A percentile compares a stretch with the other conserved stretches of the same genome.
Conservation (phyloP, 106 monocot genomes). For the Gastrodia elata region DNA sequence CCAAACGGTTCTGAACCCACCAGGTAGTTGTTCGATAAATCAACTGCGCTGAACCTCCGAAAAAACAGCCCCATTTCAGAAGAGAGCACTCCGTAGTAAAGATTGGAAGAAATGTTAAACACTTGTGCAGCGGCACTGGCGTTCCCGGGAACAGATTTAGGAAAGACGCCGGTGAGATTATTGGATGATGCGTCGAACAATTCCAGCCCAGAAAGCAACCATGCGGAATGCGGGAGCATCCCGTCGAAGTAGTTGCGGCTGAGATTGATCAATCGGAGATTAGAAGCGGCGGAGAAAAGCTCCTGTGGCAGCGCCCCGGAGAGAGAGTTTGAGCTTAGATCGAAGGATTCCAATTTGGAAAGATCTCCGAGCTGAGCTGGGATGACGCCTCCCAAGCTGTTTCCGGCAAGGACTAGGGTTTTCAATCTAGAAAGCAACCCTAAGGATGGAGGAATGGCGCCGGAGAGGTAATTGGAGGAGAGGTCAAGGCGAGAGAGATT, state of each 20-base stretch:
- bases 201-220: slow-evolving; percentile 8
- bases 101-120: slow-evolving; percentile 52
- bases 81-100: slow-evolving; percentile 37
- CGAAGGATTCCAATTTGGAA: background rate
- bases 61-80: slow-evolving; percentile 10
- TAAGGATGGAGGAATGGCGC: slow-evolving; percentile 2
- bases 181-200: slow-evolving; percentile 27
- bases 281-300: slow-evolving; percentile 10
- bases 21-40: slow-evolving; percentile 68
- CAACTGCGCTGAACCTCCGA: slow-evolving; percentile 21
- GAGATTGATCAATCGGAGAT: slow-evolving; percentile 6
- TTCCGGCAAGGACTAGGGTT: background rate
- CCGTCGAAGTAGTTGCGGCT: slow-evolving; percentile 29
- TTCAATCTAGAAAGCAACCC: background rate
- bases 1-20: slow-evolving; percentile 20
- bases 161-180: slow-evolving; percentile 28
- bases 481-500: slow-evolving; percentile 3
- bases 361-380: slow-evolving; percentile 8
- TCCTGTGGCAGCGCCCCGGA: background rate
- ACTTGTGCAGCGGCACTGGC: slow-evolving; percentile 11
- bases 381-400: slow-evolving; percentile 8
- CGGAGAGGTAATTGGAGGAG: slow-evolving; percentile 1
- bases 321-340: slow-evolving; percentile 13
- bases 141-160: slow-evolving; percentile 6
- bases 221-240: slow-evolving; percentile 8